phyloP scores from a whole-genome alignment of 1,139 yeast species.

The Kluyveromyces sp. region DNA sequence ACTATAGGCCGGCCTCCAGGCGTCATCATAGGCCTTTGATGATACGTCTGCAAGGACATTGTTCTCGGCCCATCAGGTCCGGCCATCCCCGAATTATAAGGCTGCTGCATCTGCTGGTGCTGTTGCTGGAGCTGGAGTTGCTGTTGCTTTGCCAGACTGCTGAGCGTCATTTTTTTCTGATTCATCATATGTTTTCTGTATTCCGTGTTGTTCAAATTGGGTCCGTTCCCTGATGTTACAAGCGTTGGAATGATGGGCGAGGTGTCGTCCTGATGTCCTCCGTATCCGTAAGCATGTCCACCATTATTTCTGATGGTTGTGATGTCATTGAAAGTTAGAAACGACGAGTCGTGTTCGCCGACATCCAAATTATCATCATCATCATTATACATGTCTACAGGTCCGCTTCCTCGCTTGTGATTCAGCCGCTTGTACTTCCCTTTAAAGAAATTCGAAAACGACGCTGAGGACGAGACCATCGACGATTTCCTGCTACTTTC shows the following conservation, averaged over 20 bases:
- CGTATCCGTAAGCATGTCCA: conserved; percentile 45
- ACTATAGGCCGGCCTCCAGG: conserved; percentile 5
- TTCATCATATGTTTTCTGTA: conserved; percentile 65
- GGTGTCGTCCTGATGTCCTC: conserved; percentile 42
- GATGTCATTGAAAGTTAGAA: conserved; percentile 57
- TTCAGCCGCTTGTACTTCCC: conserved; percentile 6
- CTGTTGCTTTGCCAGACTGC: conserved; percentile 38
- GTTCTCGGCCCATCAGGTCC: conserved; percentile 38
- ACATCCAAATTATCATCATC: conserved; percentile 51
- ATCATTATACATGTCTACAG: conserved; percentile 16
- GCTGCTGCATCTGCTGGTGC: conserved; percentile 11
- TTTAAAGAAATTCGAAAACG: conserved; percentile 10
- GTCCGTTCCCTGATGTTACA: conserved; percentile 26
- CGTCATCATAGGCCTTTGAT: conserved; percentile 11
- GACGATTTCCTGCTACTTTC: conserved; percentile 9
- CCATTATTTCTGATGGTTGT: conserved; percentile 58
- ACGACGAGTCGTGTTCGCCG: conserved; percentile 39
- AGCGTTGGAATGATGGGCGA: conserved; percentile 71
- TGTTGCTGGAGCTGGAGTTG: conserved; percentile 22
- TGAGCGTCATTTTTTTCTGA: conserved; percentile 53
- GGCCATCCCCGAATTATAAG: not conserved
- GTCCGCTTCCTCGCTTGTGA: conserved; percentile 6
- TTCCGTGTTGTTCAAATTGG: conserved; percentile 41
- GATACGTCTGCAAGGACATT: conserved; percentile 46
- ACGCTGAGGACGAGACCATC: conserved; percentile 5